Evolutionary conservation across 306 rosid species (phyloP).

Genomic region (Leucaena leucocephala): DNA sequence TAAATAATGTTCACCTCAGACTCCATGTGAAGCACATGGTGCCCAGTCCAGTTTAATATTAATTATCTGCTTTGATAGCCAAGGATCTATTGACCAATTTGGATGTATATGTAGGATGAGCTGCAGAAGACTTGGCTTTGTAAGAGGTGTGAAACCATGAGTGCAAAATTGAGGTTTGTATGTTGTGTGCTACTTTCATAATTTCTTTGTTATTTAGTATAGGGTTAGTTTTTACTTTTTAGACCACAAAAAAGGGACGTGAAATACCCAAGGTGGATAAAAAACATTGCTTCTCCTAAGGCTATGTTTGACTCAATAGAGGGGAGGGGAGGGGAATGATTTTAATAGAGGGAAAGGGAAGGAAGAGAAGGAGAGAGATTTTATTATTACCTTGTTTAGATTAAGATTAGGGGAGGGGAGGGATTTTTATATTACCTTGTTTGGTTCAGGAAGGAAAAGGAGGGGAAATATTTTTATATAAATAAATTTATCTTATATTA

Average conservation of each 20-base stretch:
- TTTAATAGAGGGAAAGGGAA: too few species aligned
- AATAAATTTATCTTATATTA: too few species aligned
- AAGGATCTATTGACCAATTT: slow-evolving; percentile 23
- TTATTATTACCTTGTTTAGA: too few species aligned
- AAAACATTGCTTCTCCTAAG: slow-evolving; percentile 23
- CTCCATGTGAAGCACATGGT: neutral
- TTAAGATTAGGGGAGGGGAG: too few species aligned
- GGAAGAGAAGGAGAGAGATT: too few species aligned
- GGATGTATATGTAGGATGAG: slow-evolving; percentile 63
- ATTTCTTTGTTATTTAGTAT: slow-evolving; percentile 24
- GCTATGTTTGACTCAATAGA: too few species aligned
- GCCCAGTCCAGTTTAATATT: neutral
- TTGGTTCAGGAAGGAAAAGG: too few species aligned
- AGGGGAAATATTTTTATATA: too few species aligned
- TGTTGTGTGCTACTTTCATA: slow-evolving; percentile 8
- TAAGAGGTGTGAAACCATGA: slow-evolving; percentile 92
- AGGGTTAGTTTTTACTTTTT: slow-evolving; percentile 17
- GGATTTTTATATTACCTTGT: too few species aligned
- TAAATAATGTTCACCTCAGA: neutral
- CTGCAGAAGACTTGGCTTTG: slow-evolving; percentile 89
- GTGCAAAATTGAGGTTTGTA: slow-evolving; percentile 85
- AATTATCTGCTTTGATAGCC: slow-evolving; percentile 32
- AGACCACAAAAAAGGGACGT: slow-evolving; percentile 5
- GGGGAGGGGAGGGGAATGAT: too few species aligned
- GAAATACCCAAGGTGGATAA: slow-evolving; percentile 2